phyloP scores from a whole-genome alignment of 2,329 filamentous ascomycete species.

The Colletotrichum lindemuthianum region DNA sequence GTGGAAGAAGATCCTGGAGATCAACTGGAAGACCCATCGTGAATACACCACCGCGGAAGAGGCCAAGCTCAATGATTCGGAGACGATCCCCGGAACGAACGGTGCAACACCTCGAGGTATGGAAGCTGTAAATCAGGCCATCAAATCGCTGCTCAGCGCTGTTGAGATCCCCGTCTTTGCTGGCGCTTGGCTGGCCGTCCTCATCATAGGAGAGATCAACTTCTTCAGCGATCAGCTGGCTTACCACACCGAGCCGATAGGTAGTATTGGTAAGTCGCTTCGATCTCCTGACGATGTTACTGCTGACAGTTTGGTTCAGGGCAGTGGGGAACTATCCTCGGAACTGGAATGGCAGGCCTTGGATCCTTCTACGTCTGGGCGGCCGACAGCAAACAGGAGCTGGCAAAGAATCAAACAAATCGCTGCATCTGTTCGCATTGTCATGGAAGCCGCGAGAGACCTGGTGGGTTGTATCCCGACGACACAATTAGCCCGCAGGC shows the following conservation, averaged over 20 bases:
- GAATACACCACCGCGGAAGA: slow-evolving; percentile 45
- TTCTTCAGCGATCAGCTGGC: slow-evolving; percentile 66
- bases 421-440: slow-evolving; percentile 16
- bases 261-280: slow-evolving; percentile 62
- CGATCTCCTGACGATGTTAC: neutral
- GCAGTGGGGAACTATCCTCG: slow-evolving; percentile 70
- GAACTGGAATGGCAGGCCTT: slow-evolving; percentile 65
- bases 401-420: slow-evolving; percentile 32
- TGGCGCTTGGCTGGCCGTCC: slow-evolving; percentile 66
- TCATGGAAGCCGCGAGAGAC: neutral
- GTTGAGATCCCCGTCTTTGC: slow-evolving; percentile 69
- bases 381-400: slow-evolving; percentile 44
- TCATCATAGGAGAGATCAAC: slow-evolving; percentile 71
- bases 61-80: slow-evolving; percentile 44
- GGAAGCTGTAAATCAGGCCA: slow-evolving; percentile 64
- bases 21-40: slow-evolving; percentile 62
- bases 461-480: neutral
- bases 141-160: slow-evolving; percentile 63
- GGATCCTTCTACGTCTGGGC: slow-evolving; percentile 68
- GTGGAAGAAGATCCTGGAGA: slow-evolving; percentile 71
- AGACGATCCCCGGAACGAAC: slow-evolving; percentile 63
- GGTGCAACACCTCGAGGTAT: slow-evolving; percentile 62
- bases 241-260: slow-evolving; percentile 71
- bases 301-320: slow-evolving; percentile 46
- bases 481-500: neutral